Percentiles rank a stretch among this genome's conserved stretches.
phyloP scores from a whole-genome alignment of 2,329 filamentous ascomycete genomes.

The Alternaria longipes region DNA sequence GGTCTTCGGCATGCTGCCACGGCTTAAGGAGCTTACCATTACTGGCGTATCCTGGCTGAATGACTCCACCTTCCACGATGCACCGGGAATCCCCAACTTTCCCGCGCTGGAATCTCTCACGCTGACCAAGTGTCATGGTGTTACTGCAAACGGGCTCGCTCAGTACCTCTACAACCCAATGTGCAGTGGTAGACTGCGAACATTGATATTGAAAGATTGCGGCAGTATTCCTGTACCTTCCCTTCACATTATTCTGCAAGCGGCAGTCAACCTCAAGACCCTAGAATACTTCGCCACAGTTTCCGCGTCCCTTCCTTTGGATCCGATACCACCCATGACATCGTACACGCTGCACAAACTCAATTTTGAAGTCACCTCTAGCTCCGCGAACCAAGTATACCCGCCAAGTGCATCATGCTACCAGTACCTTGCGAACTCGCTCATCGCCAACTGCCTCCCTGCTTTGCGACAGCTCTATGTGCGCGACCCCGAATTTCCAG shows the following conservation, averaged over 20 bases:
- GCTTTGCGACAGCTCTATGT: constrained; percentile 82
- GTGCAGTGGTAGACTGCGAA: constrained; percentile 68
- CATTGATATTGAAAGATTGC: constrained; percentile 71
- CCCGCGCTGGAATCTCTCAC: constrained; percentile 78
- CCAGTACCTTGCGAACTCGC: constrained; percentile 82
- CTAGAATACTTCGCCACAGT: constrained; percentile 67
- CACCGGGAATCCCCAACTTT: constrained; percentile 73
- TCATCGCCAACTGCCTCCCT: constrained; percentile 79
- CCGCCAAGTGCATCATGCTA: constrained; percentile 73
- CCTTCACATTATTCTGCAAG: constrained; percentile 68
- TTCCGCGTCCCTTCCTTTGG: constrained; percentile 64
- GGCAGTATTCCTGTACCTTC: constrained; percentile 73
- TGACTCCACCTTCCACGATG: constrained; percentile 77
- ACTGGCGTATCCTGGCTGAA: constrained; percentile 74
- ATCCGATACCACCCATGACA: constrained; percentile 68
- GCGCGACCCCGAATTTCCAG: constrained; percentile 82
- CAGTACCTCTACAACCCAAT: constrained; percentile 69
- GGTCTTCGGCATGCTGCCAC: constrained; percentile 72
- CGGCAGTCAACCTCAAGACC: constrained; percentile 66
- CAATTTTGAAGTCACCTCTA: constrained; percentile 82
- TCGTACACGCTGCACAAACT: constrained; percentile 76
- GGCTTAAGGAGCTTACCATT: constrained; percentile 78
- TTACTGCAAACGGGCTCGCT: constrained; percentile 76
- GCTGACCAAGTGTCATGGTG: constrained; percentile 73
- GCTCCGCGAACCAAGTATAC: constrained; percentile 64